Conservation (phyloP, 2,329 filamentous ascomycete genomes). For the Fusarium xylarioides region DNA sequence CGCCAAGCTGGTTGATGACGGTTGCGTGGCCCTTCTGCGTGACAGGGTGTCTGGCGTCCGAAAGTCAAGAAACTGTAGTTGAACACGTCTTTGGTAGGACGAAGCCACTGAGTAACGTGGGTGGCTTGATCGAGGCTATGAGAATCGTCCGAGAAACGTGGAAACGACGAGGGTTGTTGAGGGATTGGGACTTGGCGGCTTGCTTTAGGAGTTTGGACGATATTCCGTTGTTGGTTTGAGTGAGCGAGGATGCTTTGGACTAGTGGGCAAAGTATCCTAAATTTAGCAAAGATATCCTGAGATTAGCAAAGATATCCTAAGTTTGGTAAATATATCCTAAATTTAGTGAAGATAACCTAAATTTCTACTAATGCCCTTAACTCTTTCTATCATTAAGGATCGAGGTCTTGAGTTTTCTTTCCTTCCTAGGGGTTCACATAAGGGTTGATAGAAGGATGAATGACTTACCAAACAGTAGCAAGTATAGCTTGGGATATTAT, state of each 20-base stretch:
- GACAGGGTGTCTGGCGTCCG: not conserved
- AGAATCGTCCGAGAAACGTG: not conserved
- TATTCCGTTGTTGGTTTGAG: not conserved
- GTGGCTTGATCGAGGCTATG: not conserved
- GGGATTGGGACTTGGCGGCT: conserved; percentile 15
- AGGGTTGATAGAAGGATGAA: too few relatives aligned
- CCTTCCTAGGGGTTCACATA: too few relatives aligned
- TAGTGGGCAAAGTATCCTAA: too few relatives aligned
- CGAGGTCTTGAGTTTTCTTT: too few relatives aligned
- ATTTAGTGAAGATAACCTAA: too few relatives aligned
- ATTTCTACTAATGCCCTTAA: too few relatives aligned
- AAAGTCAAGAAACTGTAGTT: not conserved
- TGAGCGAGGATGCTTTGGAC: not conserved
- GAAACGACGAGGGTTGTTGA: not conserved
- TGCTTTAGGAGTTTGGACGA: conserved; percentile 47
- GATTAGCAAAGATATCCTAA: too few relatives aligned
- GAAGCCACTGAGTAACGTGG: not conserved
- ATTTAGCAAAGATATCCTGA: too few relatives aligned
- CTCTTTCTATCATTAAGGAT: too few relatives aligned
- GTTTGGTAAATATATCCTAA: too few relatives aligned
- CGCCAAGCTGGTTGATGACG: not conserved
- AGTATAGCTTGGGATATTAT: too few relatives aligned
- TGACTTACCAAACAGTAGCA: too few relatives aligned
- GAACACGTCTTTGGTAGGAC: not conserved
- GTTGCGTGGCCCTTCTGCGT: conserved; percentile 21